Base-by-base conservation (phyloP, 2,329 filamentous ascomycete species). In the Epichloe sp. region DNA sequence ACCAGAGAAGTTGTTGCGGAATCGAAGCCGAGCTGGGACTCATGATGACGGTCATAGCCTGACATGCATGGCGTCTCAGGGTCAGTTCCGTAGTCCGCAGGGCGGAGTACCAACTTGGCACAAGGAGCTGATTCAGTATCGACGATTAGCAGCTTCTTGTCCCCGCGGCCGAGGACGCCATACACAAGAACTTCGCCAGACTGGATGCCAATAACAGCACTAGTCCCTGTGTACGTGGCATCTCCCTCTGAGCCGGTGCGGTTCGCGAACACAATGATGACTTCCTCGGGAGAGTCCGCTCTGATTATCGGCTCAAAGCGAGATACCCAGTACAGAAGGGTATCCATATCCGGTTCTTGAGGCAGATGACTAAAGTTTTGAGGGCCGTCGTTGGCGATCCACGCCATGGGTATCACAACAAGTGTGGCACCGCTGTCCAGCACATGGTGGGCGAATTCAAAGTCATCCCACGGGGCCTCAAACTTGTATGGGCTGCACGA, bases 321-420 rank as follows among this genome's bases (percentile, higher is more conserved):
- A 17, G 79, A 76, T 0, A 88, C 70, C 87, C 86, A 91, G 59
- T 91, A 91, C 0, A 78, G 77, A 7, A 91, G 62, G 0, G 85
- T 88, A 23, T 86, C 79, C 67, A 86, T 75, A 56, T 90, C 86
- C 0, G 85, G 84, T 47, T 81, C 77, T 1, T 73, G 62, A 0
- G 77, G 78, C 56, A 56, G 69, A 26, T 57, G 71, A 53, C 59
- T 79, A 61, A 70, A 80, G 7, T 53, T 52, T 17, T 59, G 71
- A 1, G 65, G 72, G 58, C 71, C 74, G 54, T 72, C 79, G 51
- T 63, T 71, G 2, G 85, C 88, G 35, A 86, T 70, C 86, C 86
- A 91, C 0, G 87, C 85, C 86, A 90, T 90, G 4, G 78, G 79
- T 0, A 91, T 57, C 36, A 89, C 78, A 1, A 87, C 80, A 0